phyloP scores from a whole-genome alignment of 441 rosid species.

The Corymbia citriodora region DNA sequence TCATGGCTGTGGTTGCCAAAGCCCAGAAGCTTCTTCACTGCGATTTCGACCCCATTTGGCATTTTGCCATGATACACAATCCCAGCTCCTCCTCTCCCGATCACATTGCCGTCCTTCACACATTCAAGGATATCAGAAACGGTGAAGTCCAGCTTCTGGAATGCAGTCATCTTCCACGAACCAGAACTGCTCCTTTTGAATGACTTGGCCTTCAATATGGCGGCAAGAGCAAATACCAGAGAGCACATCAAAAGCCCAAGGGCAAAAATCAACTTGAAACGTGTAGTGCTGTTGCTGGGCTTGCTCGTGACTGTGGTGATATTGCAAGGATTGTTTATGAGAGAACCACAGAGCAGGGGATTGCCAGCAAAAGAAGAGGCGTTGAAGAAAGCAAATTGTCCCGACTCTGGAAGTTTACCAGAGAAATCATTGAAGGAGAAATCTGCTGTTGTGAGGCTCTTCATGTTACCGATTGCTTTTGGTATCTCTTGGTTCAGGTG shows the following conservation, averaged over 20 bases:
- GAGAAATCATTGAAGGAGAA: constrained; percentile 52
- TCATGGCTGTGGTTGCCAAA: constrained; percentile 38
- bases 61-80: constrained; percentile 48
- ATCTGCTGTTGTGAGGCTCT: constrained; percentile 40
- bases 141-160: constrained; percentile 40
- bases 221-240: constrained; percentile 33
- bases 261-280: constrained; percentile 35
- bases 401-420: constrained; percentile 40
- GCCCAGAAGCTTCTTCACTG: constrained; percentile 41
- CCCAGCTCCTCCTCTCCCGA: constrained; percentile 53
- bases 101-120: constrained; percentile 47
- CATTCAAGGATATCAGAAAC: constrained; percentile 40
- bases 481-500: constrained; percentile 34
- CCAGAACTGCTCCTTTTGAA: constrained; percentile 23
- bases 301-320: constrained; percentile 9
- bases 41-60: constrained; percentile 45
- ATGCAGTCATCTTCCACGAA: constrained; percentile 51
- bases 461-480: constrained; percentile 29
- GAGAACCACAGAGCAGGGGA: constrained; percentile 43
- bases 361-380: constrained; percentile 52
- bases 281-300: constrained; percentile 16
- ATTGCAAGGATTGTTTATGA: constrained; percentile 44
- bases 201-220: constrained; percentile 34
- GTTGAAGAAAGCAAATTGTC: constrained; percentile 38
- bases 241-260: constrained; percentile 41